A percentile compares a stretch with the other conserved stretches of the same genome.
Conservation (phyloP, 495 filamentous ascomycete species). For the Usnea hakonensis region DNA sequence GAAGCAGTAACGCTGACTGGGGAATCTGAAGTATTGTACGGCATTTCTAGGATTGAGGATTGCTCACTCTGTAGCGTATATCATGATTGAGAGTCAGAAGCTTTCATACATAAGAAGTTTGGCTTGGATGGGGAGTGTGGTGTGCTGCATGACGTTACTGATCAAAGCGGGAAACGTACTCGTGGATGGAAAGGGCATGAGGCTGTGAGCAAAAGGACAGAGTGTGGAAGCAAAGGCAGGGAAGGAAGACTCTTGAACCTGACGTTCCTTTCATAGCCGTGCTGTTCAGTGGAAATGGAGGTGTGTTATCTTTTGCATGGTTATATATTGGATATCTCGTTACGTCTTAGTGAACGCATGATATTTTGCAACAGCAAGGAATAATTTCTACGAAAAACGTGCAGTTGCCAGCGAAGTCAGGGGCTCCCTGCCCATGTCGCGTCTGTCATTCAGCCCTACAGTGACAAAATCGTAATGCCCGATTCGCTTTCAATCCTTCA, state of each 20-base stretch:
- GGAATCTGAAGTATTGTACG: not conserved
- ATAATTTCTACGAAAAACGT: too few relatives aligned
- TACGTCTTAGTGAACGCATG: not conserved
- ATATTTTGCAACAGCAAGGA: too few relatives aligned
- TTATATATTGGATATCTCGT: not conserved
- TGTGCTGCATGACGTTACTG: slow-evolving; percentile 16
- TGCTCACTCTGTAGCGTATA: slow-evolving; percentile 29
- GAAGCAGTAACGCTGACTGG: not conserved
- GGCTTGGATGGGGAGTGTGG: slow-evolving; percentile 3
- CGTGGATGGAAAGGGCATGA: not conserved
- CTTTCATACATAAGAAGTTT: slow-evolving; percentile 5
- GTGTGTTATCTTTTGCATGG: not conserved
- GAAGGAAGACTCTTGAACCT: not conserved
- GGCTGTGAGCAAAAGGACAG: not conserved
- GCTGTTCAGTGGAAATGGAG: not conserved
- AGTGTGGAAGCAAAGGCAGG: not conserved
- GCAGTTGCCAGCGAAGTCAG: too few relatives aligned
- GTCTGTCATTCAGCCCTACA: not conserved
- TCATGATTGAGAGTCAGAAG: slow-evolving; percentile 8
- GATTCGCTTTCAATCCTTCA: not conserved
- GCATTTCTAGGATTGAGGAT: slow-evolving; percentile 26
- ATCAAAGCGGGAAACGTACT: slow-evolving; percentile 17
- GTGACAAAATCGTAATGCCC: not conserved
- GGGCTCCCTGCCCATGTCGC: too few relatives aligned
- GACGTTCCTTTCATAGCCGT: not conserved